phyloP scores from a whole-genome alignment of 2,329 filamentous ascomycete genomes.

The Fusarium liriodendri region DNA sequence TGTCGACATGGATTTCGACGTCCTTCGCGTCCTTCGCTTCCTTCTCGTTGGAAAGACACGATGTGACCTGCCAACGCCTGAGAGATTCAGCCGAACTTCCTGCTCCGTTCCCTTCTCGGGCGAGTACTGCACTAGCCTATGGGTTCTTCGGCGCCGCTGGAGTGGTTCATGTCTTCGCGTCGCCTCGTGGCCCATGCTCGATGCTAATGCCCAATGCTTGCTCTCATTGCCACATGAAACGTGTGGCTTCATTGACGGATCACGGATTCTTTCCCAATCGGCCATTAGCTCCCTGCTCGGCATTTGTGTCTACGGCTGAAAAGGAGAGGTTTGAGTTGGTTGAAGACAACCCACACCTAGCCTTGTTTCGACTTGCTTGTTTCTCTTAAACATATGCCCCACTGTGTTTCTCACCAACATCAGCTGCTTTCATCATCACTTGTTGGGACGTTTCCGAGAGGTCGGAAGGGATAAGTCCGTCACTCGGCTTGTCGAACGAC shows the following conservation, averaged over 20 bases:
- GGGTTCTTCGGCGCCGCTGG: conserved; percentile 35
- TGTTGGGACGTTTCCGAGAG: not conserved
- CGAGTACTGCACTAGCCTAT: conserved; percentile 4
- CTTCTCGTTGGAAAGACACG: conserved; percentile 6
- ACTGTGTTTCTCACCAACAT: not conserved
- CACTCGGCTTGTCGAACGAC: not conserved
- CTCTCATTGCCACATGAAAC: conserved; percentile 39
- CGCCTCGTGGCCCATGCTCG: conserved; percentile 28
- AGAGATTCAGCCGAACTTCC: conserved; percentile 2
- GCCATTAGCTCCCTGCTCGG: not conserved
- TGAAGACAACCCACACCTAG: not conserved
- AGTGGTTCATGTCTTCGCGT: conserved; percentile 36
- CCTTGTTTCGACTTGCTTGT: not conserved
- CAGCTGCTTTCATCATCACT: not conserved
- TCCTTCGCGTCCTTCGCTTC: conserved; percentile 14
- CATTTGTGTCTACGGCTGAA: not conserved
- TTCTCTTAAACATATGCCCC: conserved; percentile 1
- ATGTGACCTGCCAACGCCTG: conserved; percentile 5
- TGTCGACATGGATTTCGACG: not conserved
- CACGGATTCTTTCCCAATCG: conserved; percentile 6
- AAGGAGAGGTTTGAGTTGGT: not conserved
- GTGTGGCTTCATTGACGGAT: conserved; percentile 25
- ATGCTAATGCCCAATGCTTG: conserved; percentile 20
- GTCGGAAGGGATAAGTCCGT: not conserved
- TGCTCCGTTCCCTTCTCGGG: not conserved